Evolutionary conservation across 129 eudicot species (phyloP), one percentile per base, ranked within the genome.

Genomic region (Lactuca saligna): DNA sequence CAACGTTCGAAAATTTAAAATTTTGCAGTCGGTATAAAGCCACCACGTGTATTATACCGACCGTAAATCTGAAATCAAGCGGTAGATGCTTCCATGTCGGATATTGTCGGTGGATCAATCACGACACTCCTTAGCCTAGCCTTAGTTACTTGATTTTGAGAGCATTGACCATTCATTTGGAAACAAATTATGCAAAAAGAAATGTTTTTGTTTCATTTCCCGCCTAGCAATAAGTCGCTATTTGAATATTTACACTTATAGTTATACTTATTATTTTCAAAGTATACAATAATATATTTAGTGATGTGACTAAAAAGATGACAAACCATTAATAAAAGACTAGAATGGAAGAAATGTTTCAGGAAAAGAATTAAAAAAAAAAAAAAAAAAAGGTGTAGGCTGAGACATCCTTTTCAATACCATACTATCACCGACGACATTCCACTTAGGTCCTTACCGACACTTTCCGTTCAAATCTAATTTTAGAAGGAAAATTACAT

Each of bases 371-470:
- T 13, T 20, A 14, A 71, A 17, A 33, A 73, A 46, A 48, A 38
- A 14, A 71, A 17, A 33, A 73, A 46, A 48, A 49, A 59, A 51
- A 7, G n/a, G 39, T 69, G 76, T 76, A 49, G 71, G 81, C 54
- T 70, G 65, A 62, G 39, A 69, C 71, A 69, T 76, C 80, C 14
- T 68, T 75, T 75, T 75, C 80, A 50, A 15, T 38, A 46, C 65
- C 74, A 38, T 61, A 75, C 55, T 60, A 42, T 75, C 70, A 76
- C 75, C 80, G 75, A 76, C 80, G 80, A 68, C 70, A 69, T 69
- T 44, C 71, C 65, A 61, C 75, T 76, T 42, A 61, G 25, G 80
- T 41, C 69, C 54, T 61, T 76, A 76, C 81, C 81, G 81, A 76
- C 81, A 76, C 75, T 41, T 70, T 54, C 67, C 13, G 49, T 32